phyloP scores from a whole-genome alignment of 2,329 filamentous ascomycete species.

The Alternaria triticina region DNA sequence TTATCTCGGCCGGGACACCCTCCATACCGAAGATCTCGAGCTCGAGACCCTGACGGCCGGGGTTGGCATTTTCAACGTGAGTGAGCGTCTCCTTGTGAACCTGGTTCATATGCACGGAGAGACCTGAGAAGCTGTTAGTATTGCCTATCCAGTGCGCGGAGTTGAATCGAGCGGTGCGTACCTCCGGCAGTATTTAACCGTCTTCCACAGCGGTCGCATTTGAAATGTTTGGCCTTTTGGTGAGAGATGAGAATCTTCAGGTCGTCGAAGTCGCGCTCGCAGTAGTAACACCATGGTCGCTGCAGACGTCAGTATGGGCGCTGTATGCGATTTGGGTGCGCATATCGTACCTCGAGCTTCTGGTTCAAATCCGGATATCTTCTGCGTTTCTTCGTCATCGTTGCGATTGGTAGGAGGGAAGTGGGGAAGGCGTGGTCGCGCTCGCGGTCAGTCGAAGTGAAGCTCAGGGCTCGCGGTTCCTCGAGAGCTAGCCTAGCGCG shows the following conservation, averaged over 20 bases:
- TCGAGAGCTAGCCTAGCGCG: conserved; percentile 27
- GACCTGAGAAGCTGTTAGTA: conserved; percentile 62
- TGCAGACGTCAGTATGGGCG: conserved; percentile 2
- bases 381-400: conserved; percentile 78
- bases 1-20: conserved; percentile 86
- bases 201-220: conserved; percentile 88
- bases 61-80: conserved; percentile 89
- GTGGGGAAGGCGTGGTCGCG: conserved; percentile 2
- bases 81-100: conserved; percentile 94
- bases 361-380: conserved; percentile 87
- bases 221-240: conserved; percentile 99
- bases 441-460: conserved; percentile 11
- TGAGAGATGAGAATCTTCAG: conserved; percentile 95
- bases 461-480: conserved; percentile 27
- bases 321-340: background rate
- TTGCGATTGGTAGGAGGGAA: conserved; percentile 4
- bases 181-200: conserved; percentile 93
- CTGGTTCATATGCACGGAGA: conserved; percentile 96
- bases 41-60: conserved; percentile 82
- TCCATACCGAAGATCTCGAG: conserved; percentile 99
- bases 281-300: conserved; percentile 98
- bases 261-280: conserved; percentile 98
- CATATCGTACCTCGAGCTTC: conserved; percentile 63
- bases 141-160: background rate
- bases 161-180: conserved; percentile 51